These are phyloP conservation scores for Yueomyces sinensis DNA, from an alignment of 805 yeast genomes.

Conservation along the genomic window DNA sequence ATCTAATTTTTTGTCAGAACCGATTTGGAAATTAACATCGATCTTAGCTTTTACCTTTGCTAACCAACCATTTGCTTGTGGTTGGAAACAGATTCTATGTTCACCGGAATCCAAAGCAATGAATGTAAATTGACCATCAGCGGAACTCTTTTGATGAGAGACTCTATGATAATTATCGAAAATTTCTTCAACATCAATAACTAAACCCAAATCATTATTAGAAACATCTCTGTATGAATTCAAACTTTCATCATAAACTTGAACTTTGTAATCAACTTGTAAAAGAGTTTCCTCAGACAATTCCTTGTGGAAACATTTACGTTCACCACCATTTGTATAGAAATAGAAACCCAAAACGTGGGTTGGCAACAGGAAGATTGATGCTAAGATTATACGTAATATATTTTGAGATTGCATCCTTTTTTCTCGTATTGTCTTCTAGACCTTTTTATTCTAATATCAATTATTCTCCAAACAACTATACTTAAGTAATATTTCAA, in stretches of 20 bases:
- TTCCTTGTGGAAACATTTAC: slow-evolving; percentile 45
- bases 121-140: slow-evolving; percentile 59
- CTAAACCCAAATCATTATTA: slow-evolving; percentile 26
- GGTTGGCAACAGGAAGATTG: slow-evolving; percentile 14
- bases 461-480: no score
- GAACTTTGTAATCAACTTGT: slow-evolving; percentile 36
- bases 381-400: no score
- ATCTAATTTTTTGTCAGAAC: slow-evolving; percentile 52
- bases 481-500: no score
- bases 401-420: no score
- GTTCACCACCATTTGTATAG: slow-evolving; percentile 37
- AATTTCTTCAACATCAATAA: slow-evolving; percentile 44
- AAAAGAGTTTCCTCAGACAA: slow-evolving; percentile 36
- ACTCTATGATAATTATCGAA: slow-evolving; percentile 70
- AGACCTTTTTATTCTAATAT: no score
- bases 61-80: slow-evolving; percentile 48
- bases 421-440: no score
- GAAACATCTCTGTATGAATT: slow-evolving; percentile 25
- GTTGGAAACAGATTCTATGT: slow-evolving; percentile 57
- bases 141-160: slow-evolving; percentile 51
- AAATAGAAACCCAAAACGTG: slow-evolving; percentile 32
- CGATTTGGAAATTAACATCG: slow-evolving; percentile 52
- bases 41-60: slow-evolving; percentile 43
- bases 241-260: slow-evolving; percentile 28
- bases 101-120: slow-evolving; percentile 67